Evolutionary conservation across 371 early-diverging fungal genomes (phyloP).

Genomic region (Lichtheimia corymbifera): DNA sequence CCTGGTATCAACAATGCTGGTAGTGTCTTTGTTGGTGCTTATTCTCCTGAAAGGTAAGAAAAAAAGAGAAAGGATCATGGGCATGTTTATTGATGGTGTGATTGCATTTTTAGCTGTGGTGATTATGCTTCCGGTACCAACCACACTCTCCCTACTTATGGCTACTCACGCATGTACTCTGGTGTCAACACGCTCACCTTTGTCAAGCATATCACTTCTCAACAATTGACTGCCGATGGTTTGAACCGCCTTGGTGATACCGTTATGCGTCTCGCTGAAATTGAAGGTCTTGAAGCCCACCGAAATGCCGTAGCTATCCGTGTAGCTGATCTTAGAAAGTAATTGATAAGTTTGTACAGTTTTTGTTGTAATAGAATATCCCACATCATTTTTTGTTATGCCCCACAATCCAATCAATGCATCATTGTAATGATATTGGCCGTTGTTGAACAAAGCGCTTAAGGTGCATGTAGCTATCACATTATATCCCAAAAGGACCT

Average conservation of each 20-base stretch:
- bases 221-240: slow-evolving; percentile 88
- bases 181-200: slow-evolving; percentile 95
- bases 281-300: slow-evolving; percentile 96
- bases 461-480: no score
- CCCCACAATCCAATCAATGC: no score
- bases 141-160: slow-evolving; percentile 98
- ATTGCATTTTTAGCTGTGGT: slow-evolving; percentile 73
- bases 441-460: no score
- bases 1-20: slow-evolving; percentile 85
- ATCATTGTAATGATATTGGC: no score
- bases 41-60: slow-evolving; percentile 87
- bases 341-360: background rate
- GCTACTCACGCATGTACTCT: slow-evolving; percentile 96
- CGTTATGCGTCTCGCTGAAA: slow-evolving; percentile 91
- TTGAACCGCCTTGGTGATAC: slow-evolving; percentile 82
- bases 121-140: slow-evolving; percentile 99
- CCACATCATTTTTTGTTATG: no score
- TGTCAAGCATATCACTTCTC: slow-evolving; percentile 94
- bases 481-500: no score
- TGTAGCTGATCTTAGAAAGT: slow-evolving; percentile 64
- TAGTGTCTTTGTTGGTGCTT: slow-evolving; percentile 94
- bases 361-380: no score
- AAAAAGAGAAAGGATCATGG: no score
- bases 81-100: slow-evolving; percentile 1
- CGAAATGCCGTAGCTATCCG: slow-evolving; percentile 94